Conservation (phyloP, 139 green algal species). For the Mesotaenium endlicherianum region DNA sequence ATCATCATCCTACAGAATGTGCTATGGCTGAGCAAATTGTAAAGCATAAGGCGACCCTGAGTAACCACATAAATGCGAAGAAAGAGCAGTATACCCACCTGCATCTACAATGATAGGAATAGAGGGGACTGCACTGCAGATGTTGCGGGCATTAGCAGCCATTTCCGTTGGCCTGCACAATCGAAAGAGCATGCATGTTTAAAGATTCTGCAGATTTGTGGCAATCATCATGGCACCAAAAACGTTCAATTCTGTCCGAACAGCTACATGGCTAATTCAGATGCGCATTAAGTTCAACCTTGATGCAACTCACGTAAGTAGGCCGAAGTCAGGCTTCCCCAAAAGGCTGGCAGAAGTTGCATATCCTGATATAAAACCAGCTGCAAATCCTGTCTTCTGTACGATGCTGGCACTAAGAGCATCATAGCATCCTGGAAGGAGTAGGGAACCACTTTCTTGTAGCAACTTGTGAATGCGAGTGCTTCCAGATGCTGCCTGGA, state of each 20-base stretch:
- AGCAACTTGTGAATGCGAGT: conserved; percentile 64
- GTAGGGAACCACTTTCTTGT: conserved; percentile 59
- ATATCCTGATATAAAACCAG: conserved; percentile 65
- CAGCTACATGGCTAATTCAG: not conserved
- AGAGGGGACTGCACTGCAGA: not conserved
- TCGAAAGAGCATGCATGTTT: not conserved
- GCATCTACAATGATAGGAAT: conserved; percentile 70
- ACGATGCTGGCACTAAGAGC: conserved; percentile 65
- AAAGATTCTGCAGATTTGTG: not conserved
- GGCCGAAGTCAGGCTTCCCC: conserved; percentile 73
- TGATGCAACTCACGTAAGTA: conserved; percentile 61
- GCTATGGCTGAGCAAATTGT: not conserved
- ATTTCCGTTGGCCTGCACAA: conserved; percentile 59
- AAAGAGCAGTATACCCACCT: not conserved
- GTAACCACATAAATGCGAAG: not conserved
- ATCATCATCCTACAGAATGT: not conserved
- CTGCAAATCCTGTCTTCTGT: conserved; percentile 59
- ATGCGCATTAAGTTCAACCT: not conserved
- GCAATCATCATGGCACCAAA: not conserved
- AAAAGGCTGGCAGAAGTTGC: conserved; percentile 68
- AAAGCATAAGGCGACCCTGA: not conserved
- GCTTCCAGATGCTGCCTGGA: too few relatives aligned
- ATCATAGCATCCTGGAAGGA: conserved; percentile 74
- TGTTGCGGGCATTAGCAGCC: not conserved
- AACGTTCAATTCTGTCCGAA: not conserved